Conservation (phyloP, 2,329 filamentous ascomycete species). For the Geosmithia flava region DNA sequence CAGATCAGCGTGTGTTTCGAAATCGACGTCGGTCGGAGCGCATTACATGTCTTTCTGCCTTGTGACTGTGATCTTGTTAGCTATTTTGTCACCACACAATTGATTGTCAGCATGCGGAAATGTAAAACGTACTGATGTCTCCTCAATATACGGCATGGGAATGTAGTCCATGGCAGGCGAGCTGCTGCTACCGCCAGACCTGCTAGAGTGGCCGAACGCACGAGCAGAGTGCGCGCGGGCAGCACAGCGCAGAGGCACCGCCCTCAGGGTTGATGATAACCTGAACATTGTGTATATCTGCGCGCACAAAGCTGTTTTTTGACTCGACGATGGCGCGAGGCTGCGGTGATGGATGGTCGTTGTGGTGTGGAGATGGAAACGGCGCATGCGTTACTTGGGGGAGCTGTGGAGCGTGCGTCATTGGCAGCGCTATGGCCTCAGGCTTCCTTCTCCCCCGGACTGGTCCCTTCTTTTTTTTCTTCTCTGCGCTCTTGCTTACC, state of each 20-base stretch:
- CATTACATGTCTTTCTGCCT: slow-evolving; percentile 61
- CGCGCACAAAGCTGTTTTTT: neutral
- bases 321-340: no score
- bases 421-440: neutral
- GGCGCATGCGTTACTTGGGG: neutral
- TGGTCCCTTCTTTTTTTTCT: neutral
- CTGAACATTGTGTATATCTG: slow-evolving; percentile 13
- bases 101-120: no score
- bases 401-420: neutral
- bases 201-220: slow-evolving; percentile 27
- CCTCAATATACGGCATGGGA: slow-evolving; percentile 46
- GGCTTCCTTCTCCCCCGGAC: neutral
- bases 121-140: slow-evolving; percentile 27
- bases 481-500: neutral
- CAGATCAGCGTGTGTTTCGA: slow-evolving; percentile 4
- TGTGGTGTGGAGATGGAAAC: neutral
- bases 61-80: slow-evolving; percentile 41
- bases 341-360: neutral
- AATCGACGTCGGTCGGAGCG: neutral
- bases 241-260: slow-evolving; percentile 15
- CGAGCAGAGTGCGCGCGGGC: slow-evolving; percentile 12
- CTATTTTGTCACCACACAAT: neutral
- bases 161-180: slow-evolving; percentile 24
- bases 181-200: slow-evolving; percentile 3
- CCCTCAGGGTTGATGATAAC: slow-evolving; percentile 17